Evolutionary conservation across 2,329 filamentous ascomycete genomes (phyloP).

Genomic region (Trichoderma pleuroti): DNA sequence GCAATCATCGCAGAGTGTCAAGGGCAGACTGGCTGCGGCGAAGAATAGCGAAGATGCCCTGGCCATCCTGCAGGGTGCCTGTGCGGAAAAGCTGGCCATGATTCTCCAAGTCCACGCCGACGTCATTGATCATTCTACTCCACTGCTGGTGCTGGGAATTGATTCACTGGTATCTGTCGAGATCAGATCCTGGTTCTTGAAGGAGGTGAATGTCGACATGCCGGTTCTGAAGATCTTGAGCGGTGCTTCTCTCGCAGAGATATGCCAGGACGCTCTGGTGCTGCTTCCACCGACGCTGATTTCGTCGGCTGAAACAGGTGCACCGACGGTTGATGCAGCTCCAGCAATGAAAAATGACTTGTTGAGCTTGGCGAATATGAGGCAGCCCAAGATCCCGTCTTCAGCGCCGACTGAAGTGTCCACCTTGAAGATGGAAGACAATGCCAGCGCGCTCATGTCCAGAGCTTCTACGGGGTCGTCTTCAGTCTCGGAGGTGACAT

Average conservation of each 20-base stretch:
- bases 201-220: not conserved
- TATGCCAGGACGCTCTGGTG: not conserved
- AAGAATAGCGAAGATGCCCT: not conserved
- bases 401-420: not conserved
- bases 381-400: not conserved
- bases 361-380: not conserved
- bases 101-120: not conserved
- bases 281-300: not conserved
- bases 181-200: not conserved
- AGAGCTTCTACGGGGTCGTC: not conserved
- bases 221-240: not conserved
- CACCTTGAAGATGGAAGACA: not conserved
- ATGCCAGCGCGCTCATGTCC: not conserved
- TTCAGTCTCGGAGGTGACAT: not conserved
- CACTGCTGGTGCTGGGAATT: not conserved
- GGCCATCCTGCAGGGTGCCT: not conserved
- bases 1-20: not conserved
- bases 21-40: not conserved
- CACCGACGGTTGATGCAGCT: not conserved
- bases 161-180: not conserved
- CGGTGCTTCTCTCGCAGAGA: not conserved
- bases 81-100: not conserved
- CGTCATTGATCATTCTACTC: not conserved
- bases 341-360: not conserved
- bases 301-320: not conserved